These are phyloP conservation scores for Colletotrichum sp. DNA, from an alignment of 2,329 filamentous ascomycete species.

Conservation along the genomic window DNA sequence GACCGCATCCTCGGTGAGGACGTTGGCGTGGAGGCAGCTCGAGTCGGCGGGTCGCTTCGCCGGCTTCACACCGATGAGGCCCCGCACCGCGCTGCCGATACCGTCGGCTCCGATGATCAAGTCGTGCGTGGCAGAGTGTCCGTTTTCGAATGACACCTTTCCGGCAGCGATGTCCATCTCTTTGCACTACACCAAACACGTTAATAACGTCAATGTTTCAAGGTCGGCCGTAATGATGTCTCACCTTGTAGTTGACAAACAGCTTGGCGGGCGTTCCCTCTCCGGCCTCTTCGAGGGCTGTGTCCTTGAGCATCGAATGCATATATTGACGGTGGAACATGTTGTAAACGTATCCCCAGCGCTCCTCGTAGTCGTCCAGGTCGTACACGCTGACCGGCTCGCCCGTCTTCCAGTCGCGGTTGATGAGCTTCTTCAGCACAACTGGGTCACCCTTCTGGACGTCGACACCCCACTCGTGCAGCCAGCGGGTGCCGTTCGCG, in stretches of 20 bases:
- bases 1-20: slow-evolving; percentile 64
- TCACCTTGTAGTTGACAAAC: slow-evolving; percentile 60
- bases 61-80: slow-evolving; percentile 66
- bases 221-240: neutral
- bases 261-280: slow-evolving; percentile 58
- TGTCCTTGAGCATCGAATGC: slow-evolving; percentile 70
- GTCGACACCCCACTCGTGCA: slow-evolving; percentile 72
- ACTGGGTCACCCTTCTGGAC: slow-evolving; percentile 69
- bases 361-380: slow-evolving; percentile 67
- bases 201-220: neutral
- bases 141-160: slow-evolving; percentile 59
- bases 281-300: slow-evolving; percentile 57
- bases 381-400: slow-evolving; percentile 69
- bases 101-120: slow-evolving; percentile 70
- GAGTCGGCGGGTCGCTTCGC: slow-evolving; percentile 64
- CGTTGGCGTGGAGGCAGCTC: slow-evolving; percentile 70
- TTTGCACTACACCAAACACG: slow-evolving; percentile 38
- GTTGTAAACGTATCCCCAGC: slow-evolving; percentile 70
- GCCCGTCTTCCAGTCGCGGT: slow-evolving; percentile 73
- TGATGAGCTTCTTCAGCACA: slow-evolving; percentile 69
- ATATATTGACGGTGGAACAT: slow-evolving; percentile 75
- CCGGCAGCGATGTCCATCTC: slow-evolving; percentile 58
- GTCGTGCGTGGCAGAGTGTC: slow-evolving; percentile 55
- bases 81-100: slow-evolving; percentile 69
- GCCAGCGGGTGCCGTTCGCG: slow-evolving; percentile 73